phyloP scores from a whole-genome alignment of 2,329 filamentous ascomycete genomes.

The Aspergillus spinulosporus region DNA sequence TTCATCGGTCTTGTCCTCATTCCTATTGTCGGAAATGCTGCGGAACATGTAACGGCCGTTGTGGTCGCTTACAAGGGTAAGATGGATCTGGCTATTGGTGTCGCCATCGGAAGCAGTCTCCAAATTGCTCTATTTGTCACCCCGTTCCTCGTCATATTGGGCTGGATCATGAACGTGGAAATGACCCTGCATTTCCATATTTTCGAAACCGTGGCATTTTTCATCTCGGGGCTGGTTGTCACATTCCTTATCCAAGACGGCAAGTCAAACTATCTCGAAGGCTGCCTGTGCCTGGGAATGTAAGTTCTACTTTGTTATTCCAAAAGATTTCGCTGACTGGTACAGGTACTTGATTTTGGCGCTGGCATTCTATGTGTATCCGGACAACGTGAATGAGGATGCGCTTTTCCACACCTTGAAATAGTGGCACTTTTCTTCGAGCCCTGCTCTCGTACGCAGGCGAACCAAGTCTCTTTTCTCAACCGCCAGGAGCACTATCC shows the following conservation, averaged over 20 bases:
- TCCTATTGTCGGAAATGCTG: conserved; percentile 80
- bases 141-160: conserved; percentile 75
- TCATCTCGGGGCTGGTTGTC: conserved; percentile 72
- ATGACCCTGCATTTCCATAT: conserved; percentile 82
- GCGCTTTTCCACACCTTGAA: conserved; percentile 15
- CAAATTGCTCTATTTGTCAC: conserved; percentile 82
- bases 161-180: conserved; percentile 70
- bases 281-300: conserved; percentile 67
- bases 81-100: conserved; percentile 68
- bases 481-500: not conserved
- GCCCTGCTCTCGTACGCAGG: not conserved
- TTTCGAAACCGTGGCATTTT: conserved; percentile 76
- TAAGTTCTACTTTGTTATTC: conserved; percentile 34
- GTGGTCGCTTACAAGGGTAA: conserved; percentile 76
- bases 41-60: conserved; percentile 78
- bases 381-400: conserved; percentile 38
- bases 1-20: conserved; percentile 81
- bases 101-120: conserved; percentile 78
- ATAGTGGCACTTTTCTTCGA: not conserved
- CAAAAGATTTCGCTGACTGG: conserved; percentile 8
- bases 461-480: not conserved
- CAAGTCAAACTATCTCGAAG: conserved; percentile 81
- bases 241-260: conserved; percentile 75
- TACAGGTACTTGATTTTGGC: conserved; percentile 47
- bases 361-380: conserved; percentile 52